Base-by-base conservation (phyloP, 2,329 filamentous ascomycete species). In the Akanthomyces uredinophilus region DNA sequence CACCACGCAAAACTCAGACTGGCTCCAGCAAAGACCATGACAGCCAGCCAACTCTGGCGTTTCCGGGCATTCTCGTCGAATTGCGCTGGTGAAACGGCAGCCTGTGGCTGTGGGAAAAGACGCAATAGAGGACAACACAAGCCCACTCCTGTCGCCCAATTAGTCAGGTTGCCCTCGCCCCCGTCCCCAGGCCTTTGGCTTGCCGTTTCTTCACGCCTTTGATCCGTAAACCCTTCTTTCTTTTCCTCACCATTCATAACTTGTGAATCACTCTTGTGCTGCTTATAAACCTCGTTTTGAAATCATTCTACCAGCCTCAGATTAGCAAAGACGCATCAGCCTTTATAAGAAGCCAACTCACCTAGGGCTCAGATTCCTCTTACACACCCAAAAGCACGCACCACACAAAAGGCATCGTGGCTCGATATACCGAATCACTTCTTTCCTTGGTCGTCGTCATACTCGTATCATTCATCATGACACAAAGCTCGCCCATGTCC, bases 401-500 rank as follows among this genome's bases (percentile, higher is more conserved):
- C 44, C 44, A 53, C 32, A 51, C 18, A 29, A 32, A 29, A 44
- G 27, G n/a, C 32, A 56, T 32, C 24, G 57, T 64, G 57, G 62
- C 62, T 58, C 57, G 62, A 61, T 61, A 58, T 41, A 60, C 60
- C 5, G 56, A 60, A 54, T 39, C 56, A 8, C 22, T 73, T 69
- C 44, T 60, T 27, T 62, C 58, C 35, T 52, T 64, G 58, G 27
- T 61, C 52, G n/a, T 63, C 24, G 27, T 58, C 58, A 29, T 59
- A 69, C 73, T 73, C 68, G 71, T 66, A 61, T 75, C 74, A 70
- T 71, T 75, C 63, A 67, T 70, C 56, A 74, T 73, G 67, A 72
- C 72, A 47, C 71, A 75, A 65, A 69, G 73, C 43, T 77, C 76
- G 35, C 78, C 78, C n/a, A 72, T 73, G 64, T 66, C 77, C 51